Base-by-base conservation (phyloP, 345 rosid genomes). In the Ceriops zippeliana region DNA sequence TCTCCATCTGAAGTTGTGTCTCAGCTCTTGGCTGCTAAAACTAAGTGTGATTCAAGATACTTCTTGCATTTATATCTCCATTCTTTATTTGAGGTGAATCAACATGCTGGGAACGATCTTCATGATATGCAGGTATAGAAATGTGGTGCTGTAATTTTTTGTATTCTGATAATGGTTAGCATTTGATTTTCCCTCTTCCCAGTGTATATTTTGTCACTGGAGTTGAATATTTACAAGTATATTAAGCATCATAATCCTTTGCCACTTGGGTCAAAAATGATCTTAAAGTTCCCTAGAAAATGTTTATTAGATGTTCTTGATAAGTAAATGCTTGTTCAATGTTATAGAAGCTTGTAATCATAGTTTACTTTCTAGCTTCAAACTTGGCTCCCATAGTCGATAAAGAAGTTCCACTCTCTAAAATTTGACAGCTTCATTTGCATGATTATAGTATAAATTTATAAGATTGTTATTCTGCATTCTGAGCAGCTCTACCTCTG, bases 51-150 rank as follows among this genome's bases (percentile, higher is more conserved):
- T 84, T 86, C 95, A 34, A 89, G 97, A 86, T 85, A 76, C 77
- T 95, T 85, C 83, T 79, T 92, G 85, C 86, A 90, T 80, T 78
- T 83, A 68, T 96, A 92, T 79, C 85, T 96, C 63, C 98, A 90
- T 82, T 76, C 89, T 11, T 76, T 96, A 65, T 96, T 86, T 83
- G 91, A 86, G 88, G 95, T 78, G 62, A 85, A 83, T 76, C 96
- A 87, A 53, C 86, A 90, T 77, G 82, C 81, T 52, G 99, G 98
- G 76, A 92, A 72, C 79, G 98, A 92, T 73, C 90, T 80, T 80
- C 99, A 92, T 73, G 97, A 92, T 80, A 87, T 96, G 92, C 99
- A 90, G 98, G 99, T 90, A 80, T 54, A 78, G n/a, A 66, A 37
- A 65, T 22, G 49, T 0, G 62, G 7, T 6, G 27, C 32, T 53